phyloP scores from a whole-genome alignment of 305 asterid genomes.

The Coffea humblotiana region DNA sequence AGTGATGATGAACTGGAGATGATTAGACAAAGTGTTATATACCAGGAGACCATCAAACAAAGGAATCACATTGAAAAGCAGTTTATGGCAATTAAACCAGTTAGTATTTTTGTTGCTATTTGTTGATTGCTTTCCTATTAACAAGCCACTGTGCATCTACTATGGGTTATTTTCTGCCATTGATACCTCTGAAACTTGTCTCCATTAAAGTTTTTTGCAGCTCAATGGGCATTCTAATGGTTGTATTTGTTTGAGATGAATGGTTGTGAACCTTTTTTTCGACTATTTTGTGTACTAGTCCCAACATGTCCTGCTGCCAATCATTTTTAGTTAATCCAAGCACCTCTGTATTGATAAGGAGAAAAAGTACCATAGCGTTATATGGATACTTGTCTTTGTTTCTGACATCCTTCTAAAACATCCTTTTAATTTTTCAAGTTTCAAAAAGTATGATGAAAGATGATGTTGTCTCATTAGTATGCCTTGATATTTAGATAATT shows the following conservation, averaged over 20 bases:
- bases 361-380: neutral
- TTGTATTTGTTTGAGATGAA: neutral
- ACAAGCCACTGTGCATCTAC: neutral
- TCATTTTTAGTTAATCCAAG: neutral
- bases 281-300: neutral
- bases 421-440: neutral
- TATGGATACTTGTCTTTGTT: neutral
- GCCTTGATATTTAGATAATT: neutral
- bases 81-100: slow-evolving; percentile 45
- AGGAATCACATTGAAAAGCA: slow-evolving; percentile 54
- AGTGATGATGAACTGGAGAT: slow-evolving; percentile 61
- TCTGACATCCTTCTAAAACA: neutral
- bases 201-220: neutral
- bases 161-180: neutral
- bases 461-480: neutral
- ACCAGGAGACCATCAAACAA: slow-evolving; percentile 60
- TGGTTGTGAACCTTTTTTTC: neutral
- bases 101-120: slow-evolving; percentile 20
- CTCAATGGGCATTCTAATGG: neutral
- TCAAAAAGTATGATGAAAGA: neutral
- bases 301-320: neutral
- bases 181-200: neutral
- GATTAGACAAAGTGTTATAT: slow-evolving; percentile 53
- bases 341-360: neutral
- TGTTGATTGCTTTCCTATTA: neutral